Evolutionary conservation across 2,329 filamentous ascomycete genomes (phyloP).

Genomic region (Aureobasidium sp.): DNA sequence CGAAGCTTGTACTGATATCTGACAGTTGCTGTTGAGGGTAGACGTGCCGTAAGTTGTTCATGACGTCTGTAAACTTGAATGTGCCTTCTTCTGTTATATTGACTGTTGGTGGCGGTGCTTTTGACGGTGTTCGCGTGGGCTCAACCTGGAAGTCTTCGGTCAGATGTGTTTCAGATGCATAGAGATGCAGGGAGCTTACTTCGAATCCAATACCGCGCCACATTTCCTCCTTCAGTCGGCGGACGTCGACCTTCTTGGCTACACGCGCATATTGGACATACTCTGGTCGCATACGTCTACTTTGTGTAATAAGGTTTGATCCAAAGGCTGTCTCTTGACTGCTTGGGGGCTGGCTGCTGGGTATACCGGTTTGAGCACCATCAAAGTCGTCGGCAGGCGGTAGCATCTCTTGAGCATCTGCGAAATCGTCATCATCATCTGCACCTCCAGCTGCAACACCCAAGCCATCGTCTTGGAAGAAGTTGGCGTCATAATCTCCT

Average conservation of each 20-base stretch:
- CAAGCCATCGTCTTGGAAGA: constrained; percentile 85
- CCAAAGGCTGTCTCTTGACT: constrained; percentile 52
- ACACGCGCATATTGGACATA: constrained; percentile 60
- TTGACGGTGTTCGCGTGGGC: constrained; percentile 32
- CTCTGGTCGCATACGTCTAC: constrained; percentile 53
- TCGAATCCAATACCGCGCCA: constrained; percentile 55
- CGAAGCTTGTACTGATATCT: constrained; percentile 88
- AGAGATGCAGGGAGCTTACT: constrained; percentile 17
- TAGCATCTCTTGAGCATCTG: constrained; percentile 73
- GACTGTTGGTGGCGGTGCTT: constrained; percentile 26
- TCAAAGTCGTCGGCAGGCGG: constrained; percentile 54
- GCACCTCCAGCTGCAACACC: constrained; percentile 58
- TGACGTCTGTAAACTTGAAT: constrained; percentile 83
- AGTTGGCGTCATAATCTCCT: constrained; percentile 92
- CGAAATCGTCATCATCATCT: constrained; percentile 70
- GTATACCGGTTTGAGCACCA: constrained; percentile 28
- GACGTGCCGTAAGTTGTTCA: constrained; percentile 79
- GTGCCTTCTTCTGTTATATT: constrained; percentile 42
- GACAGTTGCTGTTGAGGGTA: constrained; percentile 82
- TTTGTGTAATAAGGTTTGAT: constrained; percentile 56
- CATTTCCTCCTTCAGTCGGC: constrained; percentile 57
- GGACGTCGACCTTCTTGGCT: constrained; percentile 61
- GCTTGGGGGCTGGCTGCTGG: constrained; percentile 33
- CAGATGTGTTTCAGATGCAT: too few relatives aligned
- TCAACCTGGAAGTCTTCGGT: constrained; percentile 29